Evolutionary conservation across 2,329 filamentous ascomycete genomes (phyloP), one percentile per base, ranked within the genome.

Genomic region (Colletotrichum filicis): DNA sequence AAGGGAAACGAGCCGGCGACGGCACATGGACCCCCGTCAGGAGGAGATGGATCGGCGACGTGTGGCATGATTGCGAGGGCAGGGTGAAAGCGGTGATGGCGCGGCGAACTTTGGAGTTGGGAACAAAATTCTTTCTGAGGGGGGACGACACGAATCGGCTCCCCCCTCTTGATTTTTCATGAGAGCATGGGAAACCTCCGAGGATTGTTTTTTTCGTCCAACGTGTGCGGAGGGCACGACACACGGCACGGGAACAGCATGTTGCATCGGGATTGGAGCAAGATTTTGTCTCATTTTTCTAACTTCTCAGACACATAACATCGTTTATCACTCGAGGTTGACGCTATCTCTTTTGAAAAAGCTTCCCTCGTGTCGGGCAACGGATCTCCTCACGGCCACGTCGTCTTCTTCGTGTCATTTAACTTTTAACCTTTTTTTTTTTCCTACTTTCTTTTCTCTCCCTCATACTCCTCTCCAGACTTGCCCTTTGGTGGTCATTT

Each of bases 1-100:
- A 11, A 82, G 85, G 58, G 88, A 90, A 67, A 79, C 83, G 61
- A 87, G 79, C 74, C 83, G 87, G 24, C 80, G 87, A 71, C 78
- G 83, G 66, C 80, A 74, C 32, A 69, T 73, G 62, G 70, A 74
- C n/a, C 70, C 65, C 24, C 73, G 70, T 19, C 73, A 74, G 16
- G 73, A 73, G 62, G 73, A 74, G 70, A 70, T 73, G 70, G 73
- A 74, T 22, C 64, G 73, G 57, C 60, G 70, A 59, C 70, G 70
- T 14, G n/a, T 73, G 30, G 71, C 71, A 71, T 74, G 68, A 74
- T 52, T 62, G 52, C 62, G 26, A 62, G 49, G 61, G 59, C 55
- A 53, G 53, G n/a, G 60, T 19, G 26, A 16, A n/a, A 46, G 65
- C 66, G 49, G n/a, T 9, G n/a, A 42, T 59, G 67, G 71, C 28